These are phyloP conservation scores for Sherardia arvensis DNA, from an alignment of 257 asterid species.

Conservation along the genomic window DNA sequence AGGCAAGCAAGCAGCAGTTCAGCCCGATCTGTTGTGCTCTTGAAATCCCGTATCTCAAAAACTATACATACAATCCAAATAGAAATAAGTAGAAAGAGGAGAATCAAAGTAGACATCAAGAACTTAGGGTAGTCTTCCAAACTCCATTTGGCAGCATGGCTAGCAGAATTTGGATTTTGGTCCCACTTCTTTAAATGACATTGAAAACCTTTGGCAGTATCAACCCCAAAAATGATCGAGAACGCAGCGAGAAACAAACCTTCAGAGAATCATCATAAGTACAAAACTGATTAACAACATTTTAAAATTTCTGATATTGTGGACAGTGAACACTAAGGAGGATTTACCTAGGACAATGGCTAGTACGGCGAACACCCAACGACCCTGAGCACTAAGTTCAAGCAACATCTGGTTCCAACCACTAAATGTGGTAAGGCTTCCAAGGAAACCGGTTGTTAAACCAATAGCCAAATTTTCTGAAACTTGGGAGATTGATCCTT, in stretches of 20 bases:
- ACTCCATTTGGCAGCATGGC: slow-evolving; percentile 11
- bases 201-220: slow-evolving; percentile 59
- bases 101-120: slow-evolving; percentile 21
- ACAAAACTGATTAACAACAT: not conserved
- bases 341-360: slow-evolving; percentile 55
- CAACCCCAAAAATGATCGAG: slow-evolving; percentile 62
- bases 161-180: not conserved
- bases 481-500: slow-evolving; percentile 45
- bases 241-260: slow-evolving; percentile 63
- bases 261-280: slow-evolving; percentile 15
- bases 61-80: slow-evolving; percentile 42
- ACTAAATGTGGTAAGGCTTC: slow-evolving; percentile 95
- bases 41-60: slow-evolving; percentile 35
- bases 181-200: slow-evolving; percentile 26
- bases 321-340: not conserved
- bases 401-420: slow-evolving; percentile 97
- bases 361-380: slow-evolving; percentile 63
- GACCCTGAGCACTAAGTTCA: slow-evolving; percentile 62
- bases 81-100: slow-evolving; percentile 34
- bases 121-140: slow-evolving; percentile 9
- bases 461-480: slow-evolving; percentile 77
- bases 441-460: slow-evolving; percentile 76
- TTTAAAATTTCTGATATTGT: not conserved
- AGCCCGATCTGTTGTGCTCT: slow-evolving; percentile 35
- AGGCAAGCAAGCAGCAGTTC: slow-evolving; percentile 66